Base-by-base conservation (phyloP, 345 rosid species). In the Turnera subulata region DNA sequence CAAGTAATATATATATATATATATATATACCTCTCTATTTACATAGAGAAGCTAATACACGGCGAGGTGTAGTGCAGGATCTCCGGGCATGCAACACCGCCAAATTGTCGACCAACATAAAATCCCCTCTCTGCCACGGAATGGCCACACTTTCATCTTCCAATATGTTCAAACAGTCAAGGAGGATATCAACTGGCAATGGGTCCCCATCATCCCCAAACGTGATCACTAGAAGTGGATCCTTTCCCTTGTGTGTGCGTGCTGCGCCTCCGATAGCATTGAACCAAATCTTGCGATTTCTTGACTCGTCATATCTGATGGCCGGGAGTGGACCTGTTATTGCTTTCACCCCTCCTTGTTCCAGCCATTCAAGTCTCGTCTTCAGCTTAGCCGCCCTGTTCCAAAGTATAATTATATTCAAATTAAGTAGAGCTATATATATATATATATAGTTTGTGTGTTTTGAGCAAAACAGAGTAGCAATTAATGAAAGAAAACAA, bases 101-200 rank as follows among this genome's bases (percentile, higher is more conserved):
- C 97, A 73, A 85, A 64, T 93, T 86, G 53, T 93, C 97, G 14
- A 86, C 59, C 67, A 92, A 64, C 35, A 92, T 23, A 50, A 92
- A 73, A 45, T 89, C 97, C 18, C 97, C 99, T 70, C 76, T 86
- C 79, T 78, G 82, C 96, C 99, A 89, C 1, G 96, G 99, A 53
- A 86, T 54, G 5, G 86, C 85, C 13, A 82, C 79, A 32, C 89
- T 68, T 66, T 93, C 97, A 46, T 93, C 94, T 65, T 86, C 97
- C 7, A 86, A 78, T 11, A 86, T 81, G 19, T 64, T 78, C 6
- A 82, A 70, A 35, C 96, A 86, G 56, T 82, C 90, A 0, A 78
- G 56, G 35, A 85, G 64, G 51, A 80, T 72, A 56, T 93, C 77
- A 4, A 65, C 71, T 0, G 96, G 97, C 78, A 86, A 72, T 11